Base-by-base conservation (phyloP, 2,329 filamentous ascomycete species). In the Fusarium mangiferae region DNA sequence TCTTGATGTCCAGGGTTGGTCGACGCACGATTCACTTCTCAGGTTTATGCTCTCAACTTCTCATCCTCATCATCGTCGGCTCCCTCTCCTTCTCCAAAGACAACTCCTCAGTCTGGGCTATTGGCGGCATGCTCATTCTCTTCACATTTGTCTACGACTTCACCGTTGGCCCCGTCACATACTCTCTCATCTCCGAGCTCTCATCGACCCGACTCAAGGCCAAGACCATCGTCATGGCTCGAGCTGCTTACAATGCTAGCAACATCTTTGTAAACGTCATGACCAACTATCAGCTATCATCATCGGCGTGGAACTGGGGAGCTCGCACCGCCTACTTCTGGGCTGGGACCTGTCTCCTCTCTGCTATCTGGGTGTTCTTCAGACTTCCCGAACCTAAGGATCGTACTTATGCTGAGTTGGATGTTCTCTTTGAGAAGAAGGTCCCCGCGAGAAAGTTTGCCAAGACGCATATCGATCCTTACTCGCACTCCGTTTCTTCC, bases 101-200 rank as follows among this genome's bases (percentile, higher is more conserved):
- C 15, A 83, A 82, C 49, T 72, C 72, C 4, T 80, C 82, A 2
- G 76, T 85, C 20, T 86, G 85, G 81, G 81, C 86, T 69, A 78
- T 87, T 48, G 84, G 84, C 36, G 74, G 83, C 69, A 78, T 90
- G 76, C 80, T 89, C 8, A 82, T 90, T 46, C 77, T 87, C 44
- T 89, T 86, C 73, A 87, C 86, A 0, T 86, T 89, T 60, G 80
- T 86, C 6, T 90, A 90, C 78, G 87, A 87, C 80, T 83, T 87
- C 62, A 87, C 87, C 3, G 84, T 90, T 18, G 89, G 88, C 0
- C 88, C 88, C 1, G 84, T 89, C 13, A 85, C 85, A 9, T 90
- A 89, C 77, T 84, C 84, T 2, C 80, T 90, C 35, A 76, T 89
- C 17, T 84, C 87, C 0, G 88, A 90, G 72, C 83, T 87, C 8